Base-by-base conservation (phyloP, 768 basidiomycete species). In the Cystobasidium ongulense region DNA sequence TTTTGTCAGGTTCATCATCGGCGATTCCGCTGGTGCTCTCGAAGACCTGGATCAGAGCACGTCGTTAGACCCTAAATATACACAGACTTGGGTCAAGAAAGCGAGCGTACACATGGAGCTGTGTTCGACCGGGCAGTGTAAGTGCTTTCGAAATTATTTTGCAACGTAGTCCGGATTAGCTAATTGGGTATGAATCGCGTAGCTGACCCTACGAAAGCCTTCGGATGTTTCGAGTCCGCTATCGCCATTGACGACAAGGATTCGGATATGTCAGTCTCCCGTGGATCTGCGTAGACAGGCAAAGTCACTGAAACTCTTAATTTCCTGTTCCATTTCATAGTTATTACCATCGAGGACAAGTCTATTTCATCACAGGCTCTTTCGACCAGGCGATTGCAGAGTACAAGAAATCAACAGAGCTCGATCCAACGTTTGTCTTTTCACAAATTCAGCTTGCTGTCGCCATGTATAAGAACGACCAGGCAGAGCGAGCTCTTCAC, bases 331-430 rank as follows among this genome's bases (percentile, higher is more conserved):
- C 21, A 13, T 27, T 25, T 11, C 21, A 11, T 74, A 78, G 76
- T 72, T 98, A 91, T 84, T 99, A 99, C 82, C 96, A 99, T 81
- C 91, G 94, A 77, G 96, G 95, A 54, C 96, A 99, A 84, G 94
- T 98, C 43, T 85, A 90, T 81, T 99, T 98, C 83, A 95, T 98
- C 80, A 90, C 93, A 85, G 89, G 88, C 81, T 88, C 96, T 76
- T 97, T 89, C 81, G 83, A 83, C 1, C 85, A 89, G 57, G 96
- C 96, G 0, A 89, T 92, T 21, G 86, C 87, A 78, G 91, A 98
- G 82, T 99, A 98, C 84, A 87, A 86, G 29, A 89, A 91, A 80
- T 94, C 92, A 15, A 89, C 88, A n/a, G 84, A 87, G 73, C 85
- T 98, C 41, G 96, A 99, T 79, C 85, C 88, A 68, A 78, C 84